A percentile compares a stretch with the other conserved stretches of the same genome.
phyloP scores from a whole-genome alignment of 2,329 filamentous ascomycete genomes.

The Lecanoromycetidae sp. region DNA sequence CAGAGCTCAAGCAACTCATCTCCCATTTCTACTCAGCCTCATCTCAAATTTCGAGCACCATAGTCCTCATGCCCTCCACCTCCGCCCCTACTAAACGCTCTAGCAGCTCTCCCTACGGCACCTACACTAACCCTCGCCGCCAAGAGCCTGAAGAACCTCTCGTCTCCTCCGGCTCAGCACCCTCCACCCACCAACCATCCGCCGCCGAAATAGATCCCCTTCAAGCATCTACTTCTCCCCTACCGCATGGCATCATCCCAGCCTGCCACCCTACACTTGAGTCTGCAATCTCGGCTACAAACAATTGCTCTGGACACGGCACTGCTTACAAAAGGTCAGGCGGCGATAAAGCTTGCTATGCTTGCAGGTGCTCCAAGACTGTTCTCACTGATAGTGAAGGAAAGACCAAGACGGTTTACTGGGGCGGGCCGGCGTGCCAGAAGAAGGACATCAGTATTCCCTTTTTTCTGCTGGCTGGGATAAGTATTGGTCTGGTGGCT shows the following conservation, averaged over 20 bases:
- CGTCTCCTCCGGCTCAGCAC: constrained; percentile 2
- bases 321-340: constrained; percentile 57
- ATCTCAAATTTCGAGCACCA: constrained; percentile 24
- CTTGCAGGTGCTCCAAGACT: constrained; percentile 61
- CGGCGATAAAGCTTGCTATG: constrained; percentile 51
- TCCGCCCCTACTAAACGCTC: constrained; percentile 24
- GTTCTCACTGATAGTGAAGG: constrained; percentile 36
- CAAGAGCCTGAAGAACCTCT: constrained; percentile 16
- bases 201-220: constrained; percentile 7
- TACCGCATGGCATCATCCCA: constrained; percentile 45
- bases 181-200: constrained; percentile 2
- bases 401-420: constrained; percentile 53
- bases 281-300: constrained; percentile 57
- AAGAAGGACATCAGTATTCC: constrained; percentile 82
- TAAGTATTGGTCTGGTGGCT: constrained; percentile 57
- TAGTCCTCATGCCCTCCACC: constrained; percentile 25
- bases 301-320: constrained; percentile 74
- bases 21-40: background rate
- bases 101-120: constrained; percentile 25
- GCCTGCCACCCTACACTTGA: constrained; percentile 62
- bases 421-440: constrained; percentile 77
- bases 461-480: constrained; percentile 75
- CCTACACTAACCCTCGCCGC: constrained; percentile 19
- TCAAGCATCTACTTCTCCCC: constrained; percentile 26
- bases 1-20: constrained; percentile 5